Base-by-base conservation (phyloP, 2,329 filamentous ascomycete species). In the Akanthomyces uredinophilus region DNA sequence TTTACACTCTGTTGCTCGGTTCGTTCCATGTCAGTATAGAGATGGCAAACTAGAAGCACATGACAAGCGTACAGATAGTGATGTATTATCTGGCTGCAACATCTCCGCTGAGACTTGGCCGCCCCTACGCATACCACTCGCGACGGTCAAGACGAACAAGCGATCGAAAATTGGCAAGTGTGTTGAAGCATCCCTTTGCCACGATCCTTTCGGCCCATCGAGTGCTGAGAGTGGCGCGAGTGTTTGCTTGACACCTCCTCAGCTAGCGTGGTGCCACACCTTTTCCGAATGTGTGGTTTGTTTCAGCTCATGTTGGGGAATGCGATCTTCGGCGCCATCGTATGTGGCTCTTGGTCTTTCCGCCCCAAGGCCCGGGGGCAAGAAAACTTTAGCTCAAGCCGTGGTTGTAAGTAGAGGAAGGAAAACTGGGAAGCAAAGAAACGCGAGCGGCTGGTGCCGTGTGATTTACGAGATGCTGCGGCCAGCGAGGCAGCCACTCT, bases 301-400 rank as follows among this genome's bases (percentile, higher is more conserved):
- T 50, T 58, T 58, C 55, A 58, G 55, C 55, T 58, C 55, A 41
- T 50, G 44, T 39, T 20, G 55, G 29, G 22, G 44, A 50, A 58
- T 58, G 44, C 43, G 32, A 50, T 50, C 32, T 49, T 41, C 44
- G 29, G 55, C 44, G 43, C 55, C 55, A 41, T 41, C 20, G 43
- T 37, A 32, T 39, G 32, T 37, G 43, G n/a, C 29, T 37, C n/a
- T 22, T 24, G 27, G 29, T 52, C 39, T 22, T 29, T 8, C 18
- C 27, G 8, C 18, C 32, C 27, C 43, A 29, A n/a, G 14, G 8
- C 16, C 20, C 11, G 11, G 29, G 20, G 14, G 35, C 50, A 43
- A 35, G 29, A 5, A 16, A n/a, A 54, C n/a, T 51, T 51, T 3
- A 22, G 13, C 5, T 37, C 10, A 27, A 27, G 16, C 22, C 6